Evolutionary conservation across 768 basidiomycete species (phyloP).

Genomic region (Amanita rubescens): DNA sequence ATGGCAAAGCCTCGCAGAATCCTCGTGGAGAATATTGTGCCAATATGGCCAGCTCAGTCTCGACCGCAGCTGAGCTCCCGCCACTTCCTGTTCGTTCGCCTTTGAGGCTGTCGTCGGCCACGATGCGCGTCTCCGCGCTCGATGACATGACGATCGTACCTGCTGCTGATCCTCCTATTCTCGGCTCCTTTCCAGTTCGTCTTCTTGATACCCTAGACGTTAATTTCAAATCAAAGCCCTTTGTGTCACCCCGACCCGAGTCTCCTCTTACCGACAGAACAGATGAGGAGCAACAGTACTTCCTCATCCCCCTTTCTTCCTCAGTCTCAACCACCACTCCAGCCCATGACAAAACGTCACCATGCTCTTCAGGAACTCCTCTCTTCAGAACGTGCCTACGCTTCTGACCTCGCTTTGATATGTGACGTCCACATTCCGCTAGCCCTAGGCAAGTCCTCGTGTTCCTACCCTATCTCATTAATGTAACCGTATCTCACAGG

Average conservation of each 20-base stretch:
- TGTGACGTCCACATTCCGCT: constrained; percentile 73
- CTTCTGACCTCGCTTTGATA: constrained; percentile 75
- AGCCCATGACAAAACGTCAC: constrained; percentile 56
- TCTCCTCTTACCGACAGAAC: constrained; percentile 1
- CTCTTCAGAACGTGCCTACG: constrained; percentile 74
- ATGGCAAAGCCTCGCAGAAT: too few relatives aligned
- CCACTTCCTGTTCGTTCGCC: constrained; percentile 19
- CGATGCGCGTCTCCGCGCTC: neutral
- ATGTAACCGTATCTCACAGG: constrained; percentile 25
- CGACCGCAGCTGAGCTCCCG: too few relatives aligned
- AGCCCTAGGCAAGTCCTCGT: constrained; percentile 50
- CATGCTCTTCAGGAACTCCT: constrained; percentile 76
- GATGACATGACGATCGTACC: constrained; percentile 5
- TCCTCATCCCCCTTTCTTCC: constrained; percentile 19
- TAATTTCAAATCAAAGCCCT: neutral
- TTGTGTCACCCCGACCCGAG: neutral
- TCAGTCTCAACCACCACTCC: constrained; percentile 11
- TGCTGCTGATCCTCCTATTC: constrained; percentile 7
- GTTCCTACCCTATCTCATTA: constrained; percentile 16
- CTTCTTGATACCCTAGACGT: constrained; percentile 2
- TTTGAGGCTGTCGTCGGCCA: constrained; percentile 18
- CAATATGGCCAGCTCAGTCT: neutral
- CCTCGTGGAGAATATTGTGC: too few relatives aligned
- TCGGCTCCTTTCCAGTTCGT: constrained; percentile 6
- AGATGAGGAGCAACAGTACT: constrained; percentile 11